Evolutionary conservation across 2,329 filamentous ascomycete genomes (phyloP), one percentile per base, ranked within the genome.

Genomic region (Leptographium galeiforme): DNA sequence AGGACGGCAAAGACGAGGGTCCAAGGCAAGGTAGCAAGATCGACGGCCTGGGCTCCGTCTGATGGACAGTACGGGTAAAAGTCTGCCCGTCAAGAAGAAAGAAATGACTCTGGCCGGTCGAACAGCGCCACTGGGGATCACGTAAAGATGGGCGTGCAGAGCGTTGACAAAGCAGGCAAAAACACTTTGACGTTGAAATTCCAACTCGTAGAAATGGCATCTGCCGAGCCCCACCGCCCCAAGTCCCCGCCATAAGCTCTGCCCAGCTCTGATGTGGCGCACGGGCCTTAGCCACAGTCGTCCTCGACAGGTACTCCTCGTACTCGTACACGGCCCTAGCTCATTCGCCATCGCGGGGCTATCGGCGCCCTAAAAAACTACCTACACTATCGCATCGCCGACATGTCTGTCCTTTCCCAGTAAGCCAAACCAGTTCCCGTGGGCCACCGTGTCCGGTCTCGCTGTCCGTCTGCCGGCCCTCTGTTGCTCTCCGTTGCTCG

Each of bases 331-430:
- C n/a, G 12, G 34, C 34, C 8, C 34, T 36, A 36, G 34, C 34
- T 14, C 36, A 44, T 48, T 53, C 51, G 47, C 39, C 46, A 48
- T 53, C 47, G 46, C 46, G 46, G 47, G 52, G 49, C 51, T 32
- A 30, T 6, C 14, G 12, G 18, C 13, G 30, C 16, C 11, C 13
- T 32, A 30, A 18, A 16, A 50, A 16, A 33, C 34, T 10, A 36
- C 8, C 38, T 36, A 18, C 12, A 41, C n/a, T n/a, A 13, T 13
- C 39, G 39, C n/a, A 4, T 41, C n/a, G n/a, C n/a, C 39, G 34
- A 5, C 11, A 18, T 7, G 13, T 7, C 8, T 40, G n/a, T 8
- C 25, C 2, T 47, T 33, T 47, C 33, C 25, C 25, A 25, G 25
- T 25, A 25, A 25, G 25, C 25, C 25, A 2, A 25, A 25, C 2